Evolutionary conservation across 2,329 filamentous ascomycete genomes (phyloP), one percentile per base, ranked within the genome.

Genomic region (Elsinoe ampelina): DNA sequence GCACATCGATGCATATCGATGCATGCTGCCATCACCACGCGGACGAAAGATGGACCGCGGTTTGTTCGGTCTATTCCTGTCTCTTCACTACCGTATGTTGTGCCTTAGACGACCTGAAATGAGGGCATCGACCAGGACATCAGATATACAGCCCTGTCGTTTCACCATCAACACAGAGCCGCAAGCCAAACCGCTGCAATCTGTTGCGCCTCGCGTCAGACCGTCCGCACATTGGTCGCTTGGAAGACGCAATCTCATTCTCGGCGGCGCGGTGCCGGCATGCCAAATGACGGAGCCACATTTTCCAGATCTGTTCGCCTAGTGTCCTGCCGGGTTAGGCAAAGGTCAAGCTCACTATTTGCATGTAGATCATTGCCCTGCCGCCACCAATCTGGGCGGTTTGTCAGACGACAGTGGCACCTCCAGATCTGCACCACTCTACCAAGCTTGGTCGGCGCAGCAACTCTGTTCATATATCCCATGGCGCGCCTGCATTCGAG

Each of bases 351-450:
- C 48, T 52, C 48, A 52, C 5, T 38, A 38, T 22, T 34, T 50
- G 17, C 20, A 34, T 38, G 48, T 52, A 36, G 48, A 52, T 52
- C 48, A 52, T 52, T 36, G 34, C 48, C 48, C 48, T 52, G 48
- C 36, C 48, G 48, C 48, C 48, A 52, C 48, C 48, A 52, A 17
- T 52, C 32, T 52, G 48, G 48, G 30, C 22, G 22, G 32, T 13
- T 34, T n/a, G 17, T 22, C 30, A 22, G 32, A 32, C 43, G 22
- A 48, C 22, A 48, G 43, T 12, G 22, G 43, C 43, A 43, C 41
- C 41, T 48, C 43, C 43, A 48, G 48, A 52, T 38, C 32, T 38
- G 35, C 32, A 52, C 15, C 34, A 39, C 19, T 52, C 48, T 39
- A 26, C 48, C 35, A 39, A 52, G 34, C 6, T 52, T 20, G 48